Base-by-base conservation (phyloP, 2,329 filamentous ascomycete genomes). In the Alternaria brassicicola region DNA sequence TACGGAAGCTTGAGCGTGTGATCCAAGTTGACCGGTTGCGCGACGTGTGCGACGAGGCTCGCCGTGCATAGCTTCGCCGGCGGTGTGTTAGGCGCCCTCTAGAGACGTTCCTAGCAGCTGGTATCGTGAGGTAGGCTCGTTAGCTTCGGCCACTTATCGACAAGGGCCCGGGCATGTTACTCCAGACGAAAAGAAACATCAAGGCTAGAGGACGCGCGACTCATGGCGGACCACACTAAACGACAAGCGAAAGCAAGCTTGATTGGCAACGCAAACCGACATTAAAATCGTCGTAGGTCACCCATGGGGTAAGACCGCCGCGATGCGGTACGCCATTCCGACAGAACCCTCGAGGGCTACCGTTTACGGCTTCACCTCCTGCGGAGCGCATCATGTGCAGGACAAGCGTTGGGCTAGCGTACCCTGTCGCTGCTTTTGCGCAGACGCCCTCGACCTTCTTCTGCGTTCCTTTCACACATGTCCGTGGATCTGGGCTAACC, bases 381-480 rank as follows among this genome's bases (percentile, higher is more conserved):
- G 53, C 52, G 47, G 53, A 62, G 35, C 50, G 48, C 64, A 65
- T 64, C 63, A 62, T 49, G 59, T 59, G 59, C 63, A 59, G 57
- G 47, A 33, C 45, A 50, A 61, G 55, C 47, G 53, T 55, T 64
- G 60, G 60, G 60, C 64, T 66, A 65, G 58, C 52, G 56, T 35
- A 30, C 47, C 42, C 45, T 30, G 52, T 53, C 55, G 67, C 67
- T 65, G 66, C 66, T 68, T 70, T 72, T 69, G 66, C 59, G 28
- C 35, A 36, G 36, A 26, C 26, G 30, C 55, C 39, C 17, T 42
- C 28, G 17, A 33, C 46, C 28, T 39, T 19, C 23, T 50, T 60
- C 55, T 45, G 45, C 52, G 47, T 45, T 48, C 48, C 41, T 53
- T 47, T 47, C 60, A 56, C 55, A 47, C 62, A 54, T 46, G 48